phyloP scores from a whole-genome alignment of 2,329 filamentous ascomycete species.

The Trichoderma sp. region DNA sequence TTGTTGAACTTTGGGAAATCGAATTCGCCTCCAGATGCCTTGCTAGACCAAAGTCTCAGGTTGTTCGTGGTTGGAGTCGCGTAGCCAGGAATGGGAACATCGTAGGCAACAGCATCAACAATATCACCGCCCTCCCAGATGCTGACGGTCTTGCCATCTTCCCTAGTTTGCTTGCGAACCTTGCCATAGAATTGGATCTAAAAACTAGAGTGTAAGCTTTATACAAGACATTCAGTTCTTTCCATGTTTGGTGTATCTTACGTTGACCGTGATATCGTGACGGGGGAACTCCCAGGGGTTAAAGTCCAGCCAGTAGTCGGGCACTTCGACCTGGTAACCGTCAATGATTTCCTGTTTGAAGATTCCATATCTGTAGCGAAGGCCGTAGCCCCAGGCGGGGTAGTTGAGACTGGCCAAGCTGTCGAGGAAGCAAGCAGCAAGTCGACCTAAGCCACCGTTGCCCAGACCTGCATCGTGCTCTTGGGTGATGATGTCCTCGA shows the following conservation, averaged over 20 bases:
- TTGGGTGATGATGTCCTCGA: slow-evolving; percentile 92
- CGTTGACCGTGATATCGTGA: slow-evolving; percentile 91
- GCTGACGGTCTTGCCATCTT: slow-evolving; percentile 72
- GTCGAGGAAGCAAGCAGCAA: slow-evolving; percentile 96
- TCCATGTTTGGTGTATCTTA: slow-evolving; percentile 43
- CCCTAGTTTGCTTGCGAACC: slow-evolving; percentile 75
- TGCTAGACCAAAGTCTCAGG: slow-evolving; percentile 94
- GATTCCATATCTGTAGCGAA: slow-evolving; percentile 95
- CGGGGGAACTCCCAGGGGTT: slow-evolving; percentile 99
- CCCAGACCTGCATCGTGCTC: slow-evolving; percentile 96
- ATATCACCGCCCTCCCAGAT: slow-evolving; percentile 93
- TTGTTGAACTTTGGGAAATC: slow-evolving; percentile 99
- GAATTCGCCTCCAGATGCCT: slow-evolving; percentile 94
- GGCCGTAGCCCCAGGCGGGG: slow-evolving; percentile 94
- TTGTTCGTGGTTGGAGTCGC: slow-evolving; percentile 93
- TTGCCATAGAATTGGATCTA: slow-evolving; percentile 91
- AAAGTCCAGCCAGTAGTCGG: slow-evolving; percentile 99
- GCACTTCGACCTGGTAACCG: slow-evolving; percentile 96
- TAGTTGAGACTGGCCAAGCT: slow-evolving; percentile 93
- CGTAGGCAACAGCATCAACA: slow-evolving; percentile 89
- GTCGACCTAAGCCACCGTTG: slow-evolving; percentile 91
- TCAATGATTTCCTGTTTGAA: slow-evolving; percentile 99
- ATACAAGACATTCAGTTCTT: slow-evolving; percentile 1
- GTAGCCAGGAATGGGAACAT: slow-evolving; percentile 90
- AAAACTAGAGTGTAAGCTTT: neutral